Conservation (phyloP, 2,329 filamentous ascomycete species). For the Ophiostoma tasmaniense region DNA sequence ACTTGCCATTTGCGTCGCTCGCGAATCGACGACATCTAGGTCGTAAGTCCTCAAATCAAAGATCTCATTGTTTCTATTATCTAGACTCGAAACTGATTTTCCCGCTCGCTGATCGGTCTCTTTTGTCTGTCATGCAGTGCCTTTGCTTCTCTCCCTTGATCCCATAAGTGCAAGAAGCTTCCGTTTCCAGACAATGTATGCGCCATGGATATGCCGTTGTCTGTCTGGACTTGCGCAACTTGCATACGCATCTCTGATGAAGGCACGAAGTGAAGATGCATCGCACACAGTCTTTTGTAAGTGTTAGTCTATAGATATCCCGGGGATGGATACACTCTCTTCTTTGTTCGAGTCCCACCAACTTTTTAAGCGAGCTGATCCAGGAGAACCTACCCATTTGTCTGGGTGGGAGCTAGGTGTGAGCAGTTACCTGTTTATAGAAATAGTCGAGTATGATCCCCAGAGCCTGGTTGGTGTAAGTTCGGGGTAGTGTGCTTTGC, state of each 20-base stretch:
- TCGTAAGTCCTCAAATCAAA: neutral
- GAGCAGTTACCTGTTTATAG: neutral
- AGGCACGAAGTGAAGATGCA: neutral
- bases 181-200: neutral
- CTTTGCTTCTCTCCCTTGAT: too few species aligned
- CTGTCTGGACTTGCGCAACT: neutral
- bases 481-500: too few species aligned
- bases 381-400: neutral
- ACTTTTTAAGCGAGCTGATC: neutral
- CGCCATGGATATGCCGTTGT: too few species aligned
- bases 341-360: neutral
- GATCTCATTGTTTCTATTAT: too few species aligned
- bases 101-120: neutral
- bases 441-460: neutral
- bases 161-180: neutral
- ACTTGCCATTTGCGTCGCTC: neutral
- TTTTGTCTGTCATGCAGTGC: neutral
- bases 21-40: neutral
- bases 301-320: neutral
- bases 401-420: neutral
- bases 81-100: neutral
- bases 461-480: neutral
- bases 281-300: neutral
- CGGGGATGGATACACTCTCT: neutral
- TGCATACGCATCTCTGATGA: neutral